Conservation (phyloP, 306 rosid species). For the Cajanus cajan region DNA sequence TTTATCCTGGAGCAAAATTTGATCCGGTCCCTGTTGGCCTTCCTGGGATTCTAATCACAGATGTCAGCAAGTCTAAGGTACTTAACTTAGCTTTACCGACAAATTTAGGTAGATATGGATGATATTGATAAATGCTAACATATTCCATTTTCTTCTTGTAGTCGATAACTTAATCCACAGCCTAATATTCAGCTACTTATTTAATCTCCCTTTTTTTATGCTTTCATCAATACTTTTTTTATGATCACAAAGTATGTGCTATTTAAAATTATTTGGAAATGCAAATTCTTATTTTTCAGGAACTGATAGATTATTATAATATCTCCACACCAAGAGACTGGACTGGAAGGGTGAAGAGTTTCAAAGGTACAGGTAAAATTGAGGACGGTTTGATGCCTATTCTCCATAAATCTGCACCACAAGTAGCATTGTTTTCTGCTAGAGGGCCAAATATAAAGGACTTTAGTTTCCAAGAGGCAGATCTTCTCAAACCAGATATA, state of each 20-base stretch:
- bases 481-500: conserved; percentile 98
- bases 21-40: conserved; percentile 90
- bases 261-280: conserved; percentile 26
- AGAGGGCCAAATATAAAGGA: conserved; percentile 95
- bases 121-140: conserved; percentile 11
- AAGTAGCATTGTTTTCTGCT: conserved; percentile 91
- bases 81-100: conserved; percentile 19
- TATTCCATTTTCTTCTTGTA: background rate
- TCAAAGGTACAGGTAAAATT: conserved; percentile 74
- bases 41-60: conserved; percentile 90
- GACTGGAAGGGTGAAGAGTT: conserved; percentile 94
- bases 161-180: background rate
- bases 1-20: conserved; percentile 83
- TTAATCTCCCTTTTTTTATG: background rate
- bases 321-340: conserved; percentile 87
- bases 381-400: conserved; percentile 87
- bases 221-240: conserved; percentile 7
- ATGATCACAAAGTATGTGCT: conserved; percentile 5
- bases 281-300: conserved; percentile 52
- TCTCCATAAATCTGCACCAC: conserved; percentile 94
- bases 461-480: conserved; percentile 90
- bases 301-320: conserved; percentile 87
- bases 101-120: background rate
- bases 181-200: background rate
- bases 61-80: conserved; percentile 85